Evolutionary conservation across 257 asterid species (phyloP).

Genomic region (Parsonsia alboflavescens): DNA sequence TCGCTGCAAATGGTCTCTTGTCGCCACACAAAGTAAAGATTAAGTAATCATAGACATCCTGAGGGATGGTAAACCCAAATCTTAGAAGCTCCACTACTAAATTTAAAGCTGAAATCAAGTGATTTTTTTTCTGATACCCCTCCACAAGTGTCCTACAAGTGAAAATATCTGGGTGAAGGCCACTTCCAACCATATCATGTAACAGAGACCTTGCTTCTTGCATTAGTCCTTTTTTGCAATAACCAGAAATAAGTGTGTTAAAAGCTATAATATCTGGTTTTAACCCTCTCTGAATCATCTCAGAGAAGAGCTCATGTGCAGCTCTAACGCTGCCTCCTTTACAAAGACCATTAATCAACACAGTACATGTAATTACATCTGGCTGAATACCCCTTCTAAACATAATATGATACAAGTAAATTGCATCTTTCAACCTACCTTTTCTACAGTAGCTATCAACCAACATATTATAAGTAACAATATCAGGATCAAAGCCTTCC

Average conservation of each 20-base stretch:
- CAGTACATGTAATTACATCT: constrained; percentile 71
- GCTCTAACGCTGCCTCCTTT: constrained; percentile 55
- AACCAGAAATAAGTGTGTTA: constrained; percentile 68
- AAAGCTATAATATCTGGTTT: constrained; percentile 57
- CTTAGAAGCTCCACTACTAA: constrained; percentile 60
- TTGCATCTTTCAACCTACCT: constrained; percentile 70
- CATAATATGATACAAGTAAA: constrained; percentile 68
- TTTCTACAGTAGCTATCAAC: constrained; percentile 65
- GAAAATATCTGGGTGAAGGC: constrained; percentile 59
- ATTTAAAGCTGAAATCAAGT: constrained; percentile 72
- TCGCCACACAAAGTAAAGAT: constrained; percentile 58
- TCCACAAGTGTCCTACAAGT: constrained; percentile 61
- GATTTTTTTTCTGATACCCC: constrained; percentile 55
- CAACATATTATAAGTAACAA: constrained; percentile 69
- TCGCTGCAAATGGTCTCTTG: constrained; percentile 81
- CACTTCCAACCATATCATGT: constrained; percentile 60
- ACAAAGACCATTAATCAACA: constrained; percentile 67
- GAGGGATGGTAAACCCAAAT: constrained; percentile 44
- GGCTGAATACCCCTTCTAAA: constrained; percentile 49
- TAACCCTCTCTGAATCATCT: constrained; percentile 64
- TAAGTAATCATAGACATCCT: constrained; percentile 50
- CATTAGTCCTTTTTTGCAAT: constrained; percentile 78
- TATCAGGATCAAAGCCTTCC: constrained; percentile 73
- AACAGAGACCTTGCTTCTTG: constrained; percentile 57
- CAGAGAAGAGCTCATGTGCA: constrained; percentile 60